Evolutionary conservation across 169 alveolate species (phyloP).

Genomic region (Perkinsus olseni): DNA sequence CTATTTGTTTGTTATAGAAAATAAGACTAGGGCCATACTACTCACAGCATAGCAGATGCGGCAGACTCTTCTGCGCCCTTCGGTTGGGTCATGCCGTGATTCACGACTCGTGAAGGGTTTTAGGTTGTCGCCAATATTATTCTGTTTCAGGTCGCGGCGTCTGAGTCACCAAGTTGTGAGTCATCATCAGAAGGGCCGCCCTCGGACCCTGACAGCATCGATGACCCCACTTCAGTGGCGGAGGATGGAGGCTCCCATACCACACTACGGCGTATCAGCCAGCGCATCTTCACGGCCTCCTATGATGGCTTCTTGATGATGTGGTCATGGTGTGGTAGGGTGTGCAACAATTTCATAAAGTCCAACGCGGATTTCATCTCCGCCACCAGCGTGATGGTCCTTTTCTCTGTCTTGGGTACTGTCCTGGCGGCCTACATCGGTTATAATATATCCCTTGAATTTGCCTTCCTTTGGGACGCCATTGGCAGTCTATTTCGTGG

Average conservation of each 20-base stretch:
- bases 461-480: background rate
- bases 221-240: background rate
- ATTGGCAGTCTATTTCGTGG: background rate
- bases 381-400: background rate
- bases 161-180: background rate
- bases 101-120: no score
- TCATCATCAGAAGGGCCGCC: background rate
- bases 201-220: background rate
- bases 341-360: background rate
- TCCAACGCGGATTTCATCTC: background rate
- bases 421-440: background rate
- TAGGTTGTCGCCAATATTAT: no score
- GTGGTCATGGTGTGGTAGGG: background rate
- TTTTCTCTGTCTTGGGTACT: background rate
- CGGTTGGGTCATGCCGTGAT: no score
- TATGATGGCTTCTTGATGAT: background rate
- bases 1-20: no score
- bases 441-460: background rate
- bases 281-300: background rate
- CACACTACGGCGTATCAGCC: background rate
- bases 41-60: no score
- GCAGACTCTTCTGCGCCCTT: no score
- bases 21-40: no score
- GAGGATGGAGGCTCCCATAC: background rate
- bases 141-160: no score